phyloP scores from a whole-genome alignment of 2,329 filamentous ascomycete genomes.

The Chaetothyriales sp. region DNA sequence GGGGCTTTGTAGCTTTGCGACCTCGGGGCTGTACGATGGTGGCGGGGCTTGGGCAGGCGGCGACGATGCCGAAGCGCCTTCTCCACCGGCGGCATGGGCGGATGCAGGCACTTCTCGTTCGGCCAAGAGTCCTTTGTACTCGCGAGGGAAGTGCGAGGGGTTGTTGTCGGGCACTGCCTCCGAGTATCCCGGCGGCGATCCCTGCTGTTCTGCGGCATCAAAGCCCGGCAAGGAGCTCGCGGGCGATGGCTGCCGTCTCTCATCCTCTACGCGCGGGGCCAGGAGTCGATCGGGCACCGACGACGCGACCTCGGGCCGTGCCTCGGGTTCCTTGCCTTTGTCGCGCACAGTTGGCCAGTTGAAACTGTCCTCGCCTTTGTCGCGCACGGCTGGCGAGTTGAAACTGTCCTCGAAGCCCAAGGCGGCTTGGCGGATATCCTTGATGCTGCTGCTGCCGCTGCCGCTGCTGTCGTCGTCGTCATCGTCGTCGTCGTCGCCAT shows the following conservation, averaged over 20 bases:
- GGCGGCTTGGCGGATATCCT: conserved; percentile 36
- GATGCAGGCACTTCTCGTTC: conserved; percentile 28
- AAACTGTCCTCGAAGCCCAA: conserved; percentile 73
- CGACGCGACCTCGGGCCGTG: conserved; percentile 26
- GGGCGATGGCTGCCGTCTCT: conserved; percentile 24
- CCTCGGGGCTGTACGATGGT: conserved; percentile 16
- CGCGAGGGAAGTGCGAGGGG: conserved; percentile 27
- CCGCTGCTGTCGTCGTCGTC: too few relatives aligned
- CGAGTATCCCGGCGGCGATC: conserved; percentile 38
- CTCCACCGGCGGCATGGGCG: conserved; percentile 24
- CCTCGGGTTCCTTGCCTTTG: conserved; percentile 24
- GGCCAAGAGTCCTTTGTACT: conserved; percentile 29
- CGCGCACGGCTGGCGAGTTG: conserved; percentile 4
- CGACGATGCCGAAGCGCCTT: conserved; percentile 12
- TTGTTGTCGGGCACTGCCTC: conserved; percentile 15
- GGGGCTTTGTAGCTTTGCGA: conserved; percentile 1
- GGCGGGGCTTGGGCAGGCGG: conserved; percentile 9
- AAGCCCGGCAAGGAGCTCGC: conserved; percentile 35
- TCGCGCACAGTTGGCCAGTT: conserved; percentile 15
- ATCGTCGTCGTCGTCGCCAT: conserved; percentile 69
- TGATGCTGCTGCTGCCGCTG: conserved; percentile 48
- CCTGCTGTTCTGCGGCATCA: conserved; percentile 34
- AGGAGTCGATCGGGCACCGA: conserved; percentile 1
- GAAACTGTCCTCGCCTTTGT: conserved; percentile 53
- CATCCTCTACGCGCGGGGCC: conserved; percentile 24